These are phyloP conservation scores for Suillus decipiens DNA, from an alignment of 768 basidiomycete genomes.

Conservation along the genomic window DNA sequence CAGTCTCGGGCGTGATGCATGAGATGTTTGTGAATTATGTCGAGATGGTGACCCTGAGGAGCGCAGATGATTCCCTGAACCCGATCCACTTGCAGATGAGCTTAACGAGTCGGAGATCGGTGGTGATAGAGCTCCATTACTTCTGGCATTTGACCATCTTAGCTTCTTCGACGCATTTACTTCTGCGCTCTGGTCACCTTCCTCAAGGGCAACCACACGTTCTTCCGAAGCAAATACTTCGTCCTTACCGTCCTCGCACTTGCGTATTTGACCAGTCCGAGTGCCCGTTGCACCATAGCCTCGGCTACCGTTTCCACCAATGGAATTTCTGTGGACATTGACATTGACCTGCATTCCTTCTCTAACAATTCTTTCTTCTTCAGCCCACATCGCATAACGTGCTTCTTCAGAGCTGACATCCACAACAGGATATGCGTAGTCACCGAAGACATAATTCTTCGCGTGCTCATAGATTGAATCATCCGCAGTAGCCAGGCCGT, in stretches of 20 bases:
- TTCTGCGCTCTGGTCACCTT: constrained; percentile 16
- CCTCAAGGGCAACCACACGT: constrained; percentile 13
- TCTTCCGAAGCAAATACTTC: constrained; percentile 12
- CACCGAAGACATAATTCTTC: constrained; percentile 81
- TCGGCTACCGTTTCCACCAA: constrained; percentile 9
- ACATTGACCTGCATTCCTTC: constrained; percentile 20
- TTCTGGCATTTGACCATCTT: constrained; percentile 43
- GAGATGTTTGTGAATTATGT: constrained; percentile 17
- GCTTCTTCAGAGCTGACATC: constrained; percentile 71
- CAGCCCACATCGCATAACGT: constrained; percentile 30
- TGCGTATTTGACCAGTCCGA: constrained; percentile 11
- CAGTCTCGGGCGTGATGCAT: constrained; percentile 12
- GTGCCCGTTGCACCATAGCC: constrained; percentile 32
- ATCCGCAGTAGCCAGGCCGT: constrained; percentile 49
- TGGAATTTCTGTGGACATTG: constrained; percentile 12
- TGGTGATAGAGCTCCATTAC: background rate
- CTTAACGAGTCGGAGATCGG: constrained; percentile 4
- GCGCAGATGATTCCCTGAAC: background rate
- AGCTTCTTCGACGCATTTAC: constrained; percentile 42
- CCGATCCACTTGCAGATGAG: constrained; percentile 10
- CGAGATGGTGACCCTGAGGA: constrained; percentile 3
- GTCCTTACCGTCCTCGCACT: constrained; percentile 14
- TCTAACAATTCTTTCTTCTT: constrained; percentile 31
- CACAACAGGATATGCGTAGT: constrained; percentile 87
- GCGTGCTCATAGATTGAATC: constrained; percentile 79